Base-by-base conservation (phyloP, 768 basidiomycete species). In the Asterophora lycoperdoides region DNA sequence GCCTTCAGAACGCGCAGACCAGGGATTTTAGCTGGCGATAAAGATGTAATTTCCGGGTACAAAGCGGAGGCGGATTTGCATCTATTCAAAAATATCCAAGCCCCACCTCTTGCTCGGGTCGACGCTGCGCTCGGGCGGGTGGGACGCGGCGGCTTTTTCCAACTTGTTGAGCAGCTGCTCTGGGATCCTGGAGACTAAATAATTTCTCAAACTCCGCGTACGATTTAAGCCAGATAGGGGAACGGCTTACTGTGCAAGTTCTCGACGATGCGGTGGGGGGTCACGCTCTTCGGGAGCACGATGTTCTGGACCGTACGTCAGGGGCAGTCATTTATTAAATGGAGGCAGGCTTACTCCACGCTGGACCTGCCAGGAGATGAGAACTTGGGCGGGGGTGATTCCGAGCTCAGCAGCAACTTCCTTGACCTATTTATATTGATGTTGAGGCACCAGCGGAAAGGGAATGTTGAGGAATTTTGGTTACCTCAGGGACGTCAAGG, bases 221-320 rank as follows among this genome's bases (percentile, higher is more conserved):
- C 29, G 44, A 42, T 38, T 34, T 9, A 4, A 41, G 35, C n/a
- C n/a, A n/a, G n/a, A n/a, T 23, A 29, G 8, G 18, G n/a, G 28
- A 7, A 38, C 41, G 9, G 56, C 69, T 51, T 54, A 79, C 85
- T 67, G n/a, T 81, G 70, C 35, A 83, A 67, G 69, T 92, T 91
- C 62, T 87, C 85, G 48, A 74, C 68, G 29, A 92, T 73, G 23
- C 86, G 78, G 37, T 76, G 75, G 9, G 84, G 72, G 3, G 80
- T 83, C 11, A 89, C 85, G 53, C 83, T 86, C 74, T 90, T 92
- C 2, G 89, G 86, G 9, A 91, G 71, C 6, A 84, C 84, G 47
- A 84, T 70, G 40, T 82, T 80, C 84, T 86, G 55, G 46, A 6
- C 13, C n/a, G 29, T 18, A 36, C 8, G 8, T 8, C 41, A 48